Base-by-base conservation (phyloP, 176 grass and related monocot genomes). In the Elaeis guineensis region DNA sequence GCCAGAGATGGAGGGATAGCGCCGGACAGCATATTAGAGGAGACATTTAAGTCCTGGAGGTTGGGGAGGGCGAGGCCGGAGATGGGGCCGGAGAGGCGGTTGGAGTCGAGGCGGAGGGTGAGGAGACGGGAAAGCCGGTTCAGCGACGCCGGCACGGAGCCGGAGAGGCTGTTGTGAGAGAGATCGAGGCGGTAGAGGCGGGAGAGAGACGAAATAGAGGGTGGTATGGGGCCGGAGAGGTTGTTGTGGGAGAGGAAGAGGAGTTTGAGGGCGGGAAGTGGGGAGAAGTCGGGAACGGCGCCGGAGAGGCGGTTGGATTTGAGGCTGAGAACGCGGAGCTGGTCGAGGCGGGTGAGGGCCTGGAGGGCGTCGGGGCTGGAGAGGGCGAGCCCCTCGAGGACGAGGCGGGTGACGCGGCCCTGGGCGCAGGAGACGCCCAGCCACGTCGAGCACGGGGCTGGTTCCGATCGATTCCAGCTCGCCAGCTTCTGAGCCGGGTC, bases 181-280 rank as follows among this genome's bases (percentile, higher is more conserved):
- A 98, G 68, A 71, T 98, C 88, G 29, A 98, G 94, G 1, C 88
- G 85, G 57, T 93, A 98, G 21, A 98, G 74, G 0, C 88, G 72
- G 77, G 70, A 77, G 28, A 93, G 67, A 29, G 3, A 2, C 0
- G 73, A 75, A 1, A 98, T 58, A 20, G 88, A 85, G 19, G 77
- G 51, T 17, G 82, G 87, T 17, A 98, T 72, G 0, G 54, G 30
- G 23, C 94, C 88, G 18, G 79, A 86, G 21, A 98, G 76, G 24
- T 51, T 16, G 77, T 93, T 98, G 29, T 69, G 63, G 11, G 94
- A 69, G 39, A 98, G 82, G 59, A 93, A 98, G 18, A 98, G 74
- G 17, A 98, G 79, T 78, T 98, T 98, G 25, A 98, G 74, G 17
- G 80, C 70, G 0, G 69, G 50, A n/a, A 93, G 82, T 21, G 60